These are phyloP conservation scores for Plenodomus biglobosus DNA, from an alignment of 2,329 filamentous ascomycete genomes.

Conservation along the genomic window DNA sequence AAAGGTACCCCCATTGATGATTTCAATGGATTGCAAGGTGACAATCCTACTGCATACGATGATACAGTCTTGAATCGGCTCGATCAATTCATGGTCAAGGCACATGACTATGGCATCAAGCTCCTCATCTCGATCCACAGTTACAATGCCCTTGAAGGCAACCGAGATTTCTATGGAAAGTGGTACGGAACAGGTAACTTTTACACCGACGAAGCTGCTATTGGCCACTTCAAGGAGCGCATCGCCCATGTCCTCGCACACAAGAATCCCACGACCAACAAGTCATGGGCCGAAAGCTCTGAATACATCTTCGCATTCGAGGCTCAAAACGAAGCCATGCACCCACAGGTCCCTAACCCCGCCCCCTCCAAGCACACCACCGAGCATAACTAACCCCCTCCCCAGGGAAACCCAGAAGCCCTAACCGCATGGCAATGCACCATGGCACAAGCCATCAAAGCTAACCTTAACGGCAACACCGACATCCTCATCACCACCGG, in stretches of 20 bases:
- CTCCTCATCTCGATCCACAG: slow-evolving; percentile 12
- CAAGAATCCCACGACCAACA: slow-evolving; percentile 8
- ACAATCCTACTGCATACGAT: slow-evolving; percentile 6
- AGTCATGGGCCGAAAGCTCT: slow-evolving; percentile 11
- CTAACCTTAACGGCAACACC: not conserved
- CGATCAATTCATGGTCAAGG: slow-evolving; percentile 13
- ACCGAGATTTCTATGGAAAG: slow-evolving; percentile 14
- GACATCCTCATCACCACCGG: not conserved
- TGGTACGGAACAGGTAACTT: slow-evolving; percentile 16
- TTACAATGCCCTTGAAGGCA: slow-evolving; percentile 13
- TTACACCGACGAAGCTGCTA: slow-evolving; percentile 12
- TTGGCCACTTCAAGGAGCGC: slow-evolving; percentile 8
- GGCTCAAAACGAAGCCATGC: slow-evolving; percentile 16
- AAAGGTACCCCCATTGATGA: slow-evolving; percentile 11
- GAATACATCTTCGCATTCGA: slow-evolving; percentile 20
- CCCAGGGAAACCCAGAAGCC: slow-evolving; percentile 7
- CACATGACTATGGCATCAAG: slow-evolving; percentile 13
- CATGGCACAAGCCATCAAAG: not conserved
- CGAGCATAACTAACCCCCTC: not conserved
- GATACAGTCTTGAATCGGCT: slow-evolving; percentile 13
- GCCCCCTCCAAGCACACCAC: not conserved
- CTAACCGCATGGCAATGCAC: slow-evolving; percentile 13
- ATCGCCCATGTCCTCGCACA: slow-evolving; percentile 11
- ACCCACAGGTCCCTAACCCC: slow-evolving; percentile 5
- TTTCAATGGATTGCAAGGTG: slow-evolving; percentile 5